These are phyloP conservation scores for Didymosphaeria variabile DNA, from an alignment of 2,329 filamentous ascomycete genomes.

Conservation along the genomic window DNA sequence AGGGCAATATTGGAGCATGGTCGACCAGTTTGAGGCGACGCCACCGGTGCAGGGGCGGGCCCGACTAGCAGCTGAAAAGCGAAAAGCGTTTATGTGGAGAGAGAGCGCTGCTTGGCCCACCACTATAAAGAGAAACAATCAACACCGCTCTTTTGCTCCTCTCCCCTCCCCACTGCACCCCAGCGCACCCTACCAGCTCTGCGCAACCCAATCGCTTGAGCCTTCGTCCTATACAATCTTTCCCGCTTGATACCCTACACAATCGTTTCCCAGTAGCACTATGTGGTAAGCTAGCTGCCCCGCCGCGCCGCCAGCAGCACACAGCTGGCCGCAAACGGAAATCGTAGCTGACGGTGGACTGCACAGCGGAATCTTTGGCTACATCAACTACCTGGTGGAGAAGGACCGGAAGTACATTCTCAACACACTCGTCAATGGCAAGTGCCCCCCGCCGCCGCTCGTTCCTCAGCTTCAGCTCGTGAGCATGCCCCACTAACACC, in stretches of 20 bases:
- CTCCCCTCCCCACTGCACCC: constrained; percentile 29
- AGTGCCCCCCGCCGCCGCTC: constrained; percentile 47
- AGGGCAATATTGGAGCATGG: constrained; percentile 34
- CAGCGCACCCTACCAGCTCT: constrained; percentile 5
- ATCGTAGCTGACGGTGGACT: constrained; percentile 28
- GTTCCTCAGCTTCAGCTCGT: neutral
- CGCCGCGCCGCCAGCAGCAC: constrained; percentile 18
- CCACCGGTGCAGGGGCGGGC: constrained; percentile 34
- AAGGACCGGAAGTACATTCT: constrained; percentile 97
- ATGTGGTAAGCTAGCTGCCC: constrained; percentile 51
- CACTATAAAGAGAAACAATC: constrained; percentile 46
- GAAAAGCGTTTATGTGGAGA: constrained; percentile 33
- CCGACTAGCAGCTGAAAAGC: constrained; percentile 38
- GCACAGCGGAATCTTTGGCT: constrained; percentile 92
- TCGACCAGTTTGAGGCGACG: constrained; percentile 30
- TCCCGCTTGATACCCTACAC: constrained; percentile 34
- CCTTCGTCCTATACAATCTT: constrained; percentile 37
- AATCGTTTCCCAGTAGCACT: constrained; percentile 41
- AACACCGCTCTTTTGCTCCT: constrained; percentile 47
- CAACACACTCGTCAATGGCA: constrained; percentile 94
- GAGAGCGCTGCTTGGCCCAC: constrained; percentile 36
- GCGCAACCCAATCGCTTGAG: constrained; percentile 23
- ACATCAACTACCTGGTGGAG: constrained; percentile 99
- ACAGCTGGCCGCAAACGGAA: constrained; percentile 20
- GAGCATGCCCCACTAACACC: constrained; percentile 33